Base-by-base conservation (phyloP, 2,329 filamentous ascomycete genomes). In the Graphiopsis chlorocephala region DNA sequence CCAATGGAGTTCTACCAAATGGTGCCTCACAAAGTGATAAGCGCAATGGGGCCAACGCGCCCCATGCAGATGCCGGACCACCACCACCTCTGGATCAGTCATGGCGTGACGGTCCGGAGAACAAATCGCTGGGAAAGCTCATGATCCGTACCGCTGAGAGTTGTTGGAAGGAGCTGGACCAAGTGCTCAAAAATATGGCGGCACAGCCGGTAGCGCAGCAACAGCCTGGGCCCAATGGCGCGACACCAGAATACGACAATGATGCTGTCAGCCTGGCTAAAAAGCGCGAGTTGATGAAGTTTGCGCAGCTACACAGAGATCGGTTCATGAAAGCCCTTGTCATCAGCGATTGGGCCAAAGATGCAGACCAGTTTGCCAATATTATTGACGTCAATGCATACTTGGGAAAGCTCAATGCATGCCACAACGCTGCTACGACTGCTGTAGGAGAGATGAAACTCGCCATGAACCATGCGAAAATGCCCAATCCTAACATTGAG, bases 291-390 rank as follows among this genome's bases (percentile, higher is more conserved):
- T 77, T 97, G 61, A 78, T 97, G 65, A 86, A 90, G 50, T 96
- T 95, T 79, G 88, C 90, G 10, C 89, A 94, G 75, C 85, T 88
- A 25, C 87, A 90, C 72, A 89, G 97, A 73, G 88, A 89, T 31
- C 92, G 92, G 79, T 98, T 96, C 83, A 92, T 96, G 76, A 98
- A 99, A 79, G 86, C 93, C 8, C 83, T 97, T 23, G 92, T 99
- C 25, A 88, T 99, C 55, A 88, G 90, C 1, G 90, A 95, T 78
- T 99, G 95, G 95, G 91, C 90, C 74, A 86, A 90, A 73, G 89
- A 91, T 75, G 88, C 90, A 35, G 84, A 87, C 45, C 87, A 90
- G 70, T 91, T 98, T 70, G 90, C 90, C 79, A 92, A 90, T 77
- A 84, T 98, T 66, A 96, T 98, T 69, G 93, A 98, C 73, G 80